phyloP scores from a whole-genome alignment of 164 flowering plant species.

The Dillenia suffruticosa region DNA sequence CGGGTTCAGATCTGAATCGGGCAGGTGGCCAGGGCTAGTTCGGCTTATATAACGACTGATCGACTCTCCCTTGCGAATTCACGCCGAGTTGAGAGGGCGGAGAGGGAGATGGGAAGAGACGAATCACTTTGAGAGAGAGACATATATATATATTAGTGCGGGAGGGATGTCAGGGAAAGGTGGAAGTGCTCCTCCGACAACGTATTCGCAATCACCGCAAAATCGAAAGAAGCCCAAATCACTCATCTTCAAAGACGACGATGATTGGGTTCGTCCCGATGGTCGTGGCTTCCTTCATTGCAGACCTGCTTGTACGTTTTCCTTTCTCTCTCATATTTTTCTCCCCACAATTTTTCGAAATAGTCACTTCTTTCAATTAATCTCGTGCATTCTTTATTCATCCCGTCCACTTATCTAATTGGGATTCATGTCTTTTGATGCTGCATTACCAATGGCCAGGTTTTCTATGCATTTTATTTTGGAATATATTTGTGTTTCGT shows the following conservation, averaged over 20 bases:
- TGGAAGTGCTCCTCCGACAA: slow-evolving; percentile 34
- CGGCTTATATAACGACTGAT: no score
- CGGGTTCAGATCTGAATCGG: no score
- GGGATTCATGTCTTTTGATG: no score
- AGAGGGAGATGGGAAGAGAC: not conserved
- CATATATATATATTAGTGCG: not conserved
- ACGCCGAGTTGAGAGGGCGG: no score
- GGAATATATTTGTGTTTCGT: no score
- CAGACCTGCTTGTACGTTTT: slow-evolving; percentile 76
- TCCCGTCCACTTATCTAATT: no score
- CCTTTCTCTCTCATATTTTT: not conserved
- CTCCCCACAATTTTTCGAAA: no score
- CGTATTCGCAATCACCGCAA: slow-evolving; percentile 61
- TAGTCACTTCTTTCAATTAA: not conserved
- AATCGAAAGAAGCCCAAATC: slow-evolving; percentile 18
- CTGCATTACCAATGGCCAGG: no score
- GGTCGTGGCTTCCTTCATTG: slow-evolving; percentile 86
- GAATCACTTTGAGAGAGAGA: not conserved
- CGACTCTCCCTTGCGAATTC: no score
- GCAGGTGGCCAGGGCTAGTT: no score
- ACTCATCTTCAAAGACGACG: slow-evolving; percentile 41
- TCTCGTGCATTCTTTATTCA: no score
- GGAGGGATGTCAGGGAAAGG: slow-evolving; percentile 48
- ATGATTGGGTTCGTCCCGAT: slow-evolving; percentile 79
- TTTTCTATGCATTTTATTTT: no score